phyloP scores from a whole-genome alignment of 768 basidiomycete genomes.

The Leucocoprinus leucothites region DNA sequence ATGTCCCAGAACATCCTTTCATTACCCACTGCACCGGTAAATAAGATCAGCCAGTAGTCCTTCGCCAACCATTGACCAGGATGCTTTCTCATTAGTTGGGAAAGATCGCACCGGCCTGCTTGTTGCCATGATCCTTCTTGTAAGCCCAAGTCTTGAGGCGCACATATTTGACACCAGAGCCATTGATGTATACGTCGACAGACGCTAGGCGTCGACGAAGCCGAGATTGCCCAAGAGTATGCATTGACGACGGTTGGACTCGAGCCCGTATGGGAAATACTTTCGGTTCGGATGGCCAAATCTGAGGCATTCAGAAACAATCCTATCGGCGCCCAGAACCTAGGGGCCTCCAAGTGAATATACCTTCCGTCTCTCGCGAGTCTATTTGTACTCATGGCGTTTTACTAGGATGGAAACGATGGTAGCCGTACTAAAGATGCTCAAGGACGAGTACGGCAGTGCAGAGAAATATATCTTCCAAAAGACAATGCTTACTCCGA shows the following conservation, averaged over 20 bases:
- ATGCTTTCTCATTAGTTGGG: slow-evolving; percentile 25
- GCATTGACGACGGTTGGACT: slow-evolving; percentile 35
- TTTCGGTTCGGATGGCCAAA: slow-evolving; percentile 29
- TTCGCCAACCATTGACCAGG: background rate
- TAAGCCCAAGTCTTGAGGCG: slow-evolving; percentile 13
- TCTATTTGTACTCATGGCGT: background rate
- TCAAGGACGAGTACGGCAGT: slow-evolving; percentile 34
- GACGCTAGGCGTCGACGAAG: slow-evolving; percentile 38
- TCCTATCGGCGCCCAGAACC: slow-evolving; percentile 30
- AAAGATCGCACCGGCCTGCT: slow-evolving; percentile 43
- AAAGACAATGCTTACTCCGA: slow-evolving; percentile 22
- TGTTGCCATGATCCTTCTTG: slow-evolving; percentile 32
- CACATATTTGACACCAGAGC: too few species aligned
- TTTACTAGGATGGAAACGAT: slow-evolving; percentile 32
- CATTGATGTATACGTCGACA: slow-evolving; percentile 18
- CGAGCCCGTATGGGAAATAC: slow-evolving; percentile 26
- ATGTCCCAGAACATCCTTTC: slow-evolving; percentile 34
- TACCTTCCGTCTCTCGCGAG: background rate
- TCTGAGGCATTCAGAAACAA: slow-evolving; percentile 29
- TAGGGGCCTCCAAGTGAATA: slow-evolving; percentile 31
- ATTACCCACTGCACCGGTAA: slow-evolving; percentile 43
- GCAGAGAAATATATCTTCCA: slow-evolving; percentile 31
- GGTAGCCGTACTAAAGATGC: slow-evolving; percentile 25
- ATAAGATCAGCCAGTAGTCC: background rate
- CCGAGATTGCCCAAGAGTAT: slow-evolving; percentile 38